Base-by-base conservation (phyloP, 1,284 basidiomycete genomes). In the Puccinia hordei region DNA sequence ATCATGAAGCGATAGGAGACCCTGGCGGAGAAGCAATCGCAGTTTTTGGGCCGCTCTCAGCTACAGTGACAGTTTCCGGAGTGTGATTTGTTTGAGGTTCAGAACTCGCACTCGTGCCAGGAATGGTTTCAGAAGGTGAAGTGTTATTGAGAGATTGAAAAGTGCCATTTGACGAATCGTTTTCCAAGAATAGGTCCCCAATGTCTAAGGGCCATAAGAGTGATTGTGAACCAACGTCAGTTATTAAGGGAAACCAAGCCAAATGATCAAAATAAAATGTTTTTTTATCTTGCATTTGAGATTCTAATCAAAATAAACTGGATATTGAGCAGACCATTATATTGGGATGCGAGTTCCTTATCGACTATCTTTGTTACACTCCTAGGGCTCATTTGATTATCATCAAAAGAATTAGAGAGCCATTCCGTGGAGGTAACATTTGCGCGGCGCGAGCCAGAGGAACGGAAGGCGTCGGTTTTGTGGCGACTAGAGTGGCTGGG, bases 301-400 rank as follows among this genome's bases (percentile, higher is more conserved):
- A 12, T 41, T 2, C 17, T 12, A 66, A 27, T 22, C 41, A 44
- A 5, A 63, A 19, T 4, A 27, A 44, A 38, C 63, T 44, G 13
- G n/a, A 46, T 3, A 44, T 66, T 22, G 19, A 38, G 38, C 38
- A 46, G 38, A 66, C 63, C 63, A n/a, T 66, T 66, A 46, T 66
- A 66, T 44, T 44, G 63, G 9, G 41, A 46, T 1, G 63, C 63
- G n/a, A 66, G 38, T 38, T 66, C 63, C n/a, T 66, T 66, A 46
- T 66, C 63, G n/a, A 66, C 41, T 5, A 66, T 66, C 27, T 66
- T 66, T 13, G 41, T 66, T 12, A 38, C 38, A 35, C 22, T 66
- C 41, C 63, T 66, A 3, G 63, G 63, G 41, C 63, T 46, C 63
- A 41, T 27, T 46, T 41, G 63, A 66, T 27, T 66, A 13, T 66